These are phyloP conservation scores for Ophiocordyceps polyrhachis-furcata DNA, from an alignment of 2,329 filamentous ascomycete species.

Conservation along the genomic window DNA sequence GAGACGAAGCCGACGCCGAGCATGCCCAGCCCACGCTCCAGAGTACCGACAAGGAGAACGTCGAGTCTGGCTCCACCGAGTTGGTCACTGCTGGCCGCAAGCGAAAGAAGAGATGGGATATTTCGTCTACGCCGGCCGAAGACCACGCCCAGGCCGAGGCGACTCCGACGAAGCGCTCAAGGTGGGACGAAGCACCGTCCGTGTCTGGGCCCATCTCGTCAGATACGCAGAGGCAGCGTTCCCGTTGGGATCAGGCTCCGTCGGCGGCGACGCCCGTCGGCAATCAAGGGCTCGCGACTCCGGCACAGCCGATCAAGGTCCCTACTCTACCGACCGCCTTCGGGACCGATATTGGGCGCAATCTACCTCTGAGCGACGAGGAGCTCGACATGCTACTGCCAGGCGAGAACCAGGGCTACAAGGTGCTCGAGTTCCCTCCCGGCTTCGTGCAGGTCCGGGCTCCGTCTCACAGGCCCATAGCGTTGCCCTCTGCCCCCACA, in stretches of 20 bases:
- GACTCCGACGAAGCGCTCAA: conserved; percentile 52
- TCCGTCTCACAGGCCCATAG: conserved; percentile 55
- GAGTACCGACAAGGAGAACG: conserved; percentile 54
- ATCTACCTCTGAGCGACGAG: conserved; percentile 74
- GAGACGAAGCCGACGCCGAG: conserved; percentile 36
- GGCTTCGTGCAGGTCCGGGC: conserved; percentile 76
- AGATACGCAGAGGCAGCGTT: conserved; percentile 53
- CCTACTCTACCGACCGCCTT: conserved; percentile 40
- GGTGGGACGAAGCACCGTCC: conserved; percentile 73
- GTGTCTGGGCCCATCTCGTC: conserved; percentile 30
- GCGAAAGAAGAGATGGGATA: conserved; percentile 92
- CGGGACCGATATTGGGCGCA: conserved; percentile 65
- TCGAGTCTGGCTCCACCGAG: conserved; percentile 49
- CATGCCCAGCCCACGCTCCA: conserved; percentile 63
- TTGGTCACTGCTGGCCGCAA: conserved; percentile 47
- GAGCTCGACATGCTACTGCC: conserved; percentile 86
- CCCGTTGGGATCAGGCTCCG: conserved; percentile 83
- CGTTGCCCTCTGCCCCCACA: conserved; percentile 53
- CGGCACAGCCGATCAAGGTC: conserved; percentile 52
- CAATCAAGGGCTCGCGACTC: conserved; percentile 56
- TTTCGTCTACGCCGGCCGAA: conserved; percentile 37
- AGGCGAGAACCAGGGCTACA: conserved; percentile 75
- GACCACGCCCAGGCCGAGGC: conserved; percentile 30
- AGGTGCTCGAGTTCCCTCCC: conserved; percentile 73
- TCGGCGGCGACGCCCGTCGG: conserved; percentile 60